A percentile compares a stretch with the other conserved stretches of the same genome.
Conservation (phyloP, 2,329 filamentous ascomycete species). For the Ceratocystis destructans region DNA sequence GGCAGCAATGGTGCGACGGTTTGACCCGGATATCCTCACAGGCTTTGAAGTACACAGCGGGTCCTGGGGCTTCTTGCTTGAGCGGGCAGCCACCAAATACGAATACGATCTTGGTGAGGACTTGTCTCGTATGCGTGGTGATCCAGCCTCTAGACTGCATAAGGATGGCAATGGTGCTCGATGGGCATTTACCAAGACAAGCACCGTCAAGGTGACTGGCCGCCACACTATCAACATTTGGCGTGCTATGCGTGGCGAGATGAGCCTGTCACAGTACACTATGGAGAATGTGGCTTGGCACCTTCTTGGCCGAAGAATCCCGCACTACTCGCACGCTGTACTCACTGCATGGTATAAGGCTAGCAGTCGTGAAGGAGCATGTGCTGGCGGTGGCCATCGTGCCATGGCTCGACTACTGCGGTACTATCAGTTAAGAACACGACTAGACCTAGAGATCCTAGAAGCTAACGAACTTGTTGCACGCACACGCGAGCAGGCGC, state of each 20-base stretch:
- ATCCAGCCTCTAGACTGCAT: constrained; percentile 45
- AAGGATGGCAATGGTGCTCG: constrained; percentile 74
- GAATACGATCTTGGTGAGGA: constrained; percentile 86
- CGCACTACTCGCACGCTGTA: constrained; percentile 68
- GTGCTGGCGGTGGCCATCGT: constrained; percentile 4
- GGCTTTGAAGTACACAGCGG: constrained; percentile 88
- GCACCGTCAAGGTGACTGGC: constrained; percentile 81
- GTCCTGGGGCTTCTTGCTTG: constrained; percentile 93
- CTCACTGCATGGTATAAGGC: constrained; percentile 64
- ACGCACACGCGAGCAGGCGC: constrained; percentile 85
- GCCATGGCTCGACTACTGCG: constrained; percentile 55
- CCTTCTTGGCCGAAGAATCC: constrained; percentile 71
- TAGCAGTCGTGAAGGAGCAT: background rate
- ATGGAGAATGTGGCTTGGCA: constrained; percentile 95
- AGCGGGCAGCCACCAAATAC: constrained; percentile 72
- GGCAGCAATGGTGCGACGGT: constrained; percentile 67
- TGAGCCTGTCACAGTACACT: constrained; percentile 85
- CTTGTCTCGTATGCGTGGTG: constrained; percentile 31
- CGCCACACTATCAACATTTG: constrained; percentile 95
- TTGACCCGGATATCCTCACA: constrained; percentile 85
- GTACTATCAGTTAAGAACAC: constrained; percentile 63
- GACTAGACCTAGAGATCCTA: constrained; percentile 78
- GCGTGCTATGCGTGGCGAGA: constrained; percentile 85
- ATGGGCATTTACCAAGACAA: constrained; percentile 92
- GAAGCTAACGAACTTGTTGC: constrained; percentile 80